Base-by-base conservation (phyloP, 2,329 filamentous ascomycete species). In the Zymoseptoria tritici region DNA sequence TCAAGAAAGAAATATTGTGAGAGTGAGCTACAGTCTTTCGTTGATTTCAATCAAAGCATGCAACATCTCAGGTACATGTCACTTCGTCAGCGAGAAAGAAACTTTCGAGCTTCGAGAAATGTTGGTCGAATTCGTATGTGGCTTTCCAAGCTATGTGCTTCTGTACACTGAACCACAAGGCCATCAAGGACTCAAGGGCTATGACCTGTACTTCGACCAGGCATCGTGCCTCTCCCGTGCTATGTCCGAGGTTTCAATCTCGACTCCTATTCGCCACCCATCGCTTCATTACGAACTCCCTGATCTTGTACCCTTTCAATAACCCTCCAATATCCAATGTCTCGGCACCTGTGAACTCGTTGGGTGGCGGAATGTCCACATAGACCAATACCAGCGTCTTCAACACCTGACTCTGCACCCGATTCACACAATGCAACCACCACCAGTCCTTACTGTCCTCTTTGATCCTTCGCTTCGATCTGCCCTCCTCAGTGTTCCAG, bases 381-480 rank as follows among this genome's bases (percentile, higher is more conserved):
- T 97, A 99, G 49, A 89, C 87, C 31, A 99, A 73, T 46, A 97
- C 86, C 66, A 99, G 74, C 54, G 86, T 96, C 80, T 99, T 99
- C 71, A 88, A 85, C 4, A 96, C 94, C 68, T 96, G 90, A 1
- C 87, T 87, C 67, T 97, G 85, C 16, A 97, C 92, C 8, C 94
- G 85, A 65, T 96, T 95, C 52, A 96, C 83, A 52, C 90, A 88
- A 76, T 97, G 93, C 55, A 97, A 78, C 89, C 89, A 92, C 69
- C 87, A 84, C 90, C 90, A 95, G 55, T 78, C 78, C 55, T 77
- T 71, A 51, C 53, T 54, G 9, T 83, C 81, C 3, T 81, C 81
- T 53, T 81, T 74, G 1, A 79, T 76, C 64, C 81, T 64, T 24
- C 78, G 75, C 22, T 77, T 70, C 0, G 77, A 78, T 51, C 78